Evolutionary conservation across 345 rosid species (phyloP).

Genomic region (Brassica juncea): DNA sequence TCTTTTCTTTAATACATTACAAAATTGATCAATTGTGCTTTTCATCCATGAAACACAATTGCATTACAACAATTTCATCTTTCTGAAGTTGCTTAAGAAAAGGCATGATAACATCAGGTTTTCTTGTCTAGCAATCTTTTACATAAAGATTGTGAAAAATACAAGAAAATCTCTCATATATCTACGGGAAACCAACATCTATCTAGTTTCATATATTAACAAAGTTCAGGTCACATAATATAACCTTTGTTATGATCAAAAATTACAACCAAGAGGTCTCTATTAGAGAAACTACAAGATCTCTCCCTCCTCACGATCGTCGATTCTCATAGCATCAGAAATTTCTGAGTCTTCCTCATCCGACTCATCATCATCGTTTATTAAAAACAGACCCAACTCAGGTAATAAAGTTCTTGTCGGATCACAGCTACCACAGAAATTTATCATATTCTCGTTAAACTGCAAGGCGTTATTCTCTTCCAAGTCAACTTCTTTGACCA

Average conservation of each 20-base stretch:
- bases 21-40: not conserved
- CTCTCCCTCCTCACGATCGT: conserved; percentile 84
- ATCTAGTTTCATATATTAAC: conserved; percentile 17
- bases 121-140: not conserved
- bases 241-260: not conserved
- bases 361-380: conserved; percentile 48
- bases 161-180: not conserved
- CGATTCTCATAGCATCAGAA: conserved; percentile 44
- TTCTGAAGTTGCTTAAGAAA: not conserved
- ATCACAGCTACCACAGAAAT: conserved; percentile 47
- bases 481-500: conserved; percentile 58
- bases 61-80: not conserved
- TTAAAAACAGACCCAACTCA: conserved; percentile 66
- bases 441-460: conserved; percentile 56
- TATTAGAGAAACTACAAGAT: conserved; percentile 31
- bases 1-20: too few relatives aligned
- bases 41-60: not conserved
- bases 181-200: not conserved
- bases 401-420: not conserved
- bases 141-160: not conserved
- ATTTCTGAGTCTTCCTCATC: conserved; percentile 12
- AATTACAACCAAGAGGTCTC: conserved; percentile 10
- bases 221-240: conserved; percentile 8
- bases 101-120: not conserved
- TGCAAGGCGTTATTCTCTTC: conserved; percentile 44